A percentile compares a stretch with the other conserved stretches of the same genome.
Evolutionary conservation across 495 filamentous ascomycete species (phyloP).

Genomic region (Aspergillus avenaceus): DNA sequence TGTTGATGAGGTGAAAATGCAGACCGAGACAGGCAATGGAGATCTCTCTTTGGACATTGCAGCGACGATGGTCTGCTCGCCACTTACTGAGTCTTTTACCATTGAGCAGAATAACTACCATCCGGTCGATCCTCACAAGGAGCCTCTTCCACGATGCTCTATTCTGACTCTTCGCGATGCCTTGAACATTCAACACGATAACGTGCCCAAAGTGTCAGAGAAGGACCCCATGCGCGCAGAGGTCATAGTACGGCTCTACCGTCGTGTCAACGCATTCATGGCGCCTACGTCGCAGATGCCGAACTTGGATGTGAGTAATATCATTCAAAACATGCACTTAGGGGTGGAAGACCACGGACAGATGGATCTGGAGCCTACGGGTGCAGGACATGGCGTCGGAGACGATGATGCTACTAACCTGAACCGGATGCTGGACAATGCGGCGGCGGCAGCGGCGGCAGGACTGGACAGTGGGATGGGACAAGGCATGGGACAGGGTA

Average conservation of each 20-base stretch:
- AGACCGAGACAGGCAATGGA: slow-evolving; percentile 48
- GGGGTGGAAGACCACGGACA: slow-evolving; percentile 30
- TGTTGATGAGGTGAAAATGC: slow-evolving; percentile 65
- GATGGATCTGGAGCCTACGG: slow-evolving; percentile 32
- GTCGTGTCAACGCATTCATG: slow-evolving; percentile 64
- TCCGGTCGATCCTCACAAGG: slow-evolving; percentile 36
- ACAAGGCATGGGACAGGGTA: slow-evolving; percentile 30
- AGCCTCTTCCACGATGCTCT: slow-evolving; percentile 33
- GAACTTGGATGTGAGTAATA: slow-evolving; percentile 38
- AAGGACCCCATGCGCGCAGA: slow-evolving; percentile 60
- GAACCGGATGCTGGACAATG: slow-evolving; percentile 45
- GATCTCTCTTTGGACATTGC: slow-evolving; percentile 71
- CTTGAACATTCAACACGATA: slow-evolving; percentile 59
- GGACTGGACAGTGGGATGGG: slow-evolving; percentile 28
- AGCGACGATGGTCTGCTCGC: slow-evolving; percentile 68
- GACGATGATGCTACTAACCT: slow-evolving; percentile 37
- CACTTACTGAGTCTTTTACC: slow-evolving; percentile 48
- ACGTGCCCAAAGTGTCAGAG: slow-evolving; percentile 58
- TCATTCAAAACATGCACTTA: slow-evolving; percentile 39
- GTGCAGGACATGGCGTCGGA: slow-evolving; percentile 14
- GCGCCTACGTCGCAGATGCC: slow-evolving; percentile 38
- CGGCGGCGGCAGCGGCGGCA: slow-evolving; percentile 31
- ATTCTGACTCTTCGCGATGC: slow-evolving; percentile 62
- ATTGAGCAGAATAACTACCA: slow-evolving; percentile 41
- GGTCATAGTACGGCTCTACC: slow-evolving; percentile 68